phyloP scores from a whole-genome alignment of 768 basidiomycete genomes.

The Pleurotus salmoneostramineus region DNA sequence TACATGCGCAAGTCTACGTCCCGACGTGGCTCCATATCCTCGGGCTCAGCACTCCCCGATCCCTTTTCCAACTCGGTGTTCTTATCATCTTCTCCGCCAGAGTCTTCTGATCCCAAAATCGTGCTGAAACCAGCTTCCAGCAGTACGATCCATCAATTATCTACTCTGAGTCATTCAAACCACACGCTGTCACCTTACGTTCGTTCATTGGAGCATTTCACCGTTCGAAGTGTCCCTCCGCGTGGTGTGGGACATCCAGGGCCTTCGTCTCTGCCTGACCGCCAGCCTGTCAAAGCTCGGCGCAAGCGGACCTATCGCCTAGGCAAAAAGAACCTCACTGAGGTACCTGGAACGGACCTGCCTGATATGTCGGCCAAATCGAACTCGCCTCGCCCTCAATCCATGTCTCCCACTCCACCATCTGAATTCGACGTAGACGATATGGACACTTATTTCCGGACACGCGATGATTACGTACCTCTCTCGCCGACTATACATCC shows the following conservation, averaged over 20 bases:
- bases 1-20: constrained; percentile 22
- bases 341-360: constrained; percentile 1
- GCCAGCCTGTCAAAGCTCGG: constrained; percentile 64
- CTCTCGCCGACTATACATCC: constrained; percentile 14
- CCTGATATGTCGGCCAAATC: no score
- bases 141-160: constrained; percentile 79
- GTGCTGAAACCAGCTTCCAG: constrained; percentile 59
- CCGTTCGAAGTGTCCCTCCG: constrained; percentile 85
- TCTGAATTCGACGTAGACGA: constrained; percentile 62
- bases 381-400: constrained; percentile 5
- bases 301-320: constrained; percentile 72
- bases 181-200: constrained; percentile 96
- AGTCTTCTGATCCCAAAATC: constrained; percentile 45
- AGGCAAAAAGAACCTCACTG: constrained; percentile 31
- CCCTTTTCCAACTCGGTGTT: constrained; percentile 14
- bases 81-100: constrained; percentile 14
- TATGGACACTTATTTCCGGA: constrained; percentile 72
- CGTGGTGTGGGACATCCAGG: constrained; percentile 32
- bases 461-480: constrained; percentile 14
- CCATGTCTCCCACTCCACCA: constrained; percentile 15
- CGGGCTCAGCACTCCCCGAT: constrained; percentile 19
- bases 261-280: constrained; percentile 31
- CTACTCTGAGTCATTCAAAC: constrained; percentile 82
- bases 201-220: constrained; percentile 84
- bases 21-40: constrained; percentile 34